These are phyloP conservation scores for Paraphysoderma sedebokerense DNA, from an alignment of 371 early-diverging fungal species.

Conservation along the genomic window DNA sequence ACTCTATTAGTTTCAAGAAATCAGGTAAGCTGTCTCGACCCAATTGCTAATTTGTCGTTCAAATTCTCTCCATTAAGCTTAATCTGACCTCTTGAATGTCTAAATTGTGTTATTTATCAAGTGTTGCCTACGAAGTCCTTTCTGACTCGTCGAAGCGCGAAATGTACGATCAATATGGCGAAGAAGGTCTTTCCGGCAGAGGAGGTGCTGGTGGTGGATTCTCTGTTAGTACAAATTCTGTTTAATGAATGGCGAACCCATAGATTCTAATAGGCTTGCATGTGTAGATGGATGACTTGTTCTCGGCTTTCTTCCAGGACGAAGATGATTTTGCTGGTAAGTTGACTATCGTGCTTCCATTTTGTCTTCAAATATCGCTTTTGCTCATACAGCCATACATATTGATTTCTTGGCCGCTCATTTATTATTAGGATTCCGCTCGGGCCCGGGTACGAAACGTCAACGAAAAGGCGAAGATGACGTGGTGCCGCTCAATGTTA, in stretches of 20 bases:
- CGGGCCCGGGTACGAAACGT: slow-evolving; percentile 13
- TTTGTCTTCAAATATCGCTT: too few species aligned
- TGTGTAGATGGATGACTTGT: slow-evolving; percentile 49
- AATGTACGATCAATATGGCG: slow-evolving; percentile 73
- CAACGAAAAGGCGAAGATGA: slow-evolving; percentile 32
- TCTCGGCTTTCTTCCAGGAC: slow-evolving; percentile 69
- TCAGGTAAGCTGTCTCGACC: not conserved
- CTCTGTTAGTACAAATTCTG: slow-evolving; percentile 17
- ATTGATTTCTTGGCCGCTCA: slow-evolving; percentile 9
- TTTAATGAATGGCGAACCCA: slow-evolving; percentile 18
- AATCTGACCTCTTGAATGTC: not conserved
- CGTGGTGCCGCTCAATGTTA: slow-evolving; percentile 52
- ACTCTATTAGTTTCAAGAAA: not conserved
- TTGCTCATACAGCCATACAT: not conserved
- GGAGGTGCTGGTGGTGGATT: slow-evolving; percentile 25
- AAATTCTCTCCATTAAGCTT: not conserved
- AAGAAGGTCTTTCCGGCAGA: slow-evolving; percentile 52
- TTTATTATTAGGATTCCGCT: slow-evolving; percentile 15
- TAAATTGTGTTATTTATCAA: not conserved
- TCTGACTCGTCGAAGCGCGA: slow-evolving; percentile 73
- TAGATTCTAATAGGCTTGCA: not conserved
- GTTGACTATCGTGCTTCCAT: too few species aligned
- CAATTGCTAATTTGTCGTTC: not conserved
- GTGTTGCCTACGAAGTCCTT: slow-evolving; percentile 81
- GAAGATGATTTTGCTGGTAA: slow-evolving; percentile 27